A percentile compares a stretch with the other conserved stretches of the same genome.
Conservation (phyloP, 306 rosid genomes). For the Cicer judaicum region DNA sequence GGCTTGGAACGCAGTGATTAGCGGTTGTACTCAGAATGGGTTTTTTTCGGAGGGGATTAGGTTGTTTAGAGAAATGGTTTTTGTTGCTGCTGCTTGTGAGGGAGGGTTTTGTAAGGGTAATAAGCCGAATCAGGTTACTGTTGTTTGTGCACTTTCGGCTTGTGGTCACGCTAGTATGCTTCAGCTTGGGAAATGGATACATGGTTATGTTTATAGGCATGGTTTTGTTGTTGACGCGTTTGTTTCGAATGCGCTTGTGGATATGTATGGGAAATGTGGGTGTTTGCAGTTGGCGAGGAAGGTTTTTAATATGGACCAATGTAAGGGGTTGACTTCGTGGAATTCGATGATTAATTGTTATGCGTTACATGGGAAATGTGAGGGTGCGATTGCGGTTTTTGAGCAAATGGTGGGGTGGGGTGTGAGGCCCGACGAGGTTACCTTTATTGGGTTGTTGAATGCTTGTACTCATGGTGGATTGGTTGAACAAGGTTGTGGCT, state of each 20-base stretch:
- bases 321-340: conserved; percentile 69
- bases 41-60: conserved; percentile 62
- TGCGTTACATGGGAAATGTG: conserved; percentile 70
- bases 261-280: conserved; percentile 92
- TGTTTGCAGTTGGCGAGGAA: conserved; percentile 57
- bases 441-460: conserved; percentile 76
- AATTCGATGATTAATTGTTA: conserved; percentile 82
- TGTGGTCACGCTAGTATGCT: conserved; percentile 83
- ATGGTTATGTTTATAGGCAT: conserved; percentile 65
- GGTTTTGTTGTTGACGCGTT: conserved; percentile 55
- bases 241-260: conserved; percentile 68
- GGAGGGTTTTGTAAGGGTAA: conserved; percentile 31
- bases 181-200: conserved; percentile 79
- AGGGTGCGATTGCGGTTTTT: conserved; percentile 59
- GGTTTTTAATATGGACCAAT: conserved; percentile 60
- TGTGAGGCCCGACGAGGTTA: conserved; percentile 64
- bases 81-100: conserved; percentile 33
- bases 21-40: conserved; percentile 83
- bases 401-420: conserved; percentile 56
- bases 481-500: conserved; percentile 65
- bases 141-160: conserved; percentile 76
- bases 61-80: conserved; percentile 64
- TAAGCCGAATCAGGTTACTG: conserved; percentile 68
- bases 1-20: conserved; percentile 78
- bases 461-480: conserved; percentile 88